Conservation (phyloP, 495 filamentous ascomycete species). For the Durotheca rogersii region DNA sequence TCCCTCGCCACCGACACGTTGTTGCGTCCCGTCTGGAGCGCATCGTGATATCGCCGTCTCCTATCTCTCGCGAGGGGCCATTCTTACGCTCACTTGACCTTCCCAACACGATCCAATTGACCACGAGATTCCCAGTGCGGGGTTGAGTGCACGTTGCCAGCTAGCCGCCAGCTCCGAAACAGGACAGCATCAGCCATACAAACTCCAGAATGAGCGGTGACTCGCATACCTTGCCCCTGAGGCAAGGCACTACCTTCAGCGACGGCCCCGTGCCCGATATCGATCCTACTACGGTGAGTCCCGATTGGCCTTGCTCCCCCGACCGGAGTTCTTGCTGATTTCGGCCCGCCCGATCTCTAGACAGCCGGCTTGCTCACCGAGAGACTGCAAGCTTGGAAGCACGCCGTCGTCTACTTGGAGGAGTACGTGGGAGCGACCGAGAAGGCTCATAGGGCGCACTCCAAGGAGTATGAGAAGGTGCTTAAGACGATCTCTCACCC, state of each 20-base stretch:
- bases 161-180: background rate
- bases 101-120: background rate
- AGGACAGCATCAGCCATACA: background rate
- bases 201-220: slow-evolving; percentile 35
- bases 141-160: background rate
- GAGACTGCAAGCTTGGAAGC: slow-evolving; percentile 91
- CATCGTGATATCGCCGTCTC: background rate
- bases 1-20: background rate
- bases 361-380: slow-evolving; percentile 77
- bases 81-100: background rate
- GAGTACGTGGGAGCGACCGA: slow-evolving; percentile 82
- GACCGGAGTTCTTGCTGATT: slow-evolving; percentile 18
- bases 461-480: slow-evolving; percentile 94
- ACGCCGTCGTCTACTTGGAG: slow-evolving; percentile 85
- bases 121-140: background rate
- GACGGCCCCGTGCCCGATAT: slow-evolving; percentile 69
- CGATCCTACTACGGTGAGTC: slow-evolving; percentile 72
- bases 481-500: slow-evolving; percentile 90
- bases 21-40: background rate
- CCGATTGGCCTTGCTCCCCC: slow-evolving; percentile 1
- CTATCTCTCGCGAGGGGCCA: too few species aligned
- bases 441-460: slow-evolving; percentile 77
- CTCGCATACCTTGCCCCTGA: slow-evolving; percentile 52
- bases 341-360: slow-evolving; percentile 39
- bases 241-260: slow-evolving; percentile 56